Evolutionary conservation across 2,329 filamentous ascomycete genomes (phyloP), one percentile per base, ranked within the genome.

Genomic region (Ophiostoma sp.): DNA sequence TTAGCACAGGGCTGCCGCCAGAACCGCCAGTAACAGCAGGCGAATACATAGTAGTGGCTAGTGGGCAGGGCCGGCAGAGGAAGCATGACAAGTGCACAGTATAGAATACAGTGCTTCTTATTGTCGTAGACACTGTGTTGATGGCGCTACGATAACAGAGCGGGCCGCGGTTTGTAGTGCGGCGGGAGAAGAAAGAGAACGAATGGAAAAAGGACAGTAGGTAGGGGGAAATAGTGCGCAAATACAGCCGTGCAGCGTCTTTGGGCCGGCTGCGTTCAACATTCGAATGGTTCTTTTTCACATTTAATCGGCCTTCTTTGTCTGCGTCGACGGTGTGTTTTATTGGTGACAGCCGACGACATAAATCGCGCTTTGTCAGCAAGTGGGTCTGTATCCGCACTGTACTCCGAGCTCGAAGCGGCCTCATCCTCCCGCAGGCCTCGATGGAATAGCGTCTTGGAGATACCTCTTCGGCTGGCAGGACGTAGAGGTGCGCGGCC

Each of bases 1-100:
- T 27, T 57, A 57, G 52, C 52, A 57, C 52, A 57, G 52, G 52
- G 52, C 52, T 57, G 52, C 52, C 52, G 52, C 52, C 52, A 57
- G 52, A 57, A 57, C 52, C 52, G 52, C 52, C 52, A 27, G 44
- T 31, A 31, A 3, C 20, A 48, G 44, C 44, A 48, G 44, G 44
- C 44, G 17, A n/a, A 48, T 48, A 41, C 39, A 41, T 15, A 1
- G 39, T 8, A 57, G 52, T 27, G 23, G 52, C 52, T 27, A 57
- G 39, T 41, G 39, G 52, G 52, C 52, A 48, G 44, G 44, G 44
- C 44, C n/a, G 44, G 44, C 44, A 48, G 44, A 48, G 44, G 44
- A 57, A 31, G 52, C n/a, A 57, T 15, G 52, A 27, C 52, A 57
- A 57, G 52, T 57, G 52, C 52, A 27, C 20, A 48, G 44, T 57